Evolutionary conservation across 2,329 filamentous ascomycete species (phyloP).

Genomic region (Ophiostoma australiae): DNA sequence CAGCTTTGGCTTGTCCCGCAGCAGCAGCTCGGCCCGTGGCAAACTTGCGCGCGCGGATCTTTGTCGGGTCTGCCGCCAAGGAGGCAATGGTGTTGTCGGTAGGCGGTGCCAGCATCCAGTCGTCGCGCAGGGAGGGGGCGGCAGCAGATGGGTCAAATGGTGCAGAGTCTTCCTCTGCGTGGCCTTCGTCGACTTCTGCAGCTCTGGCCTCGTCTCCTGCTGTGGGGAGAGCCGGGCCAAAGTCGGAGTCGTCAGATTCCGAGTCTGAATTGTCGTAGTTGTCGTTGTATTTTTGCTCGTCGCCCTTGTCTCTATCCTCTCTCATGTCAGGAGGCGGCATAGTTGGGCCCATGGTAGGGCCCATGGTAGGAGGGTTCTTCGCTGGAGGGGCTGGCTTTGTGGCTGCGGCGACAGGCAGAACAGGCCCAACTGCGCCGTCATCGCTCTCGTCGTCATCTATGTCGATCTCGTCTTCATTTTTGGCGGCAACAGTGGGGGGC

Average conservation of each 20-base stretch:
- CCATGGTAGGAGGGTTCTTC: background rate
- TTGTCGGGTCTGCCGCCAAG: constrained; percentile 72
- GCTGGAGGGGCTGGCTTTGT: background rate
- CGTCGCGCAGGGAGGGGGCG: constrained; percentile 63
- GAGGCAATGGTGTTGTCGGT: constrained; percentile 47
- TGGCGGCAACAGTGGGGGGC: constrained; percentile 26
- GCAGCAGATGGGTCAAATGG: constrained; percentile 41
- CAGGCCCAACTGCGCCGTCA: constrained; percentile 25
- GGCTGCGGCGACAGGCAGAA: background rate
- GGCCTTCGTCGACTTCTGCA: constrained; percentile 28
- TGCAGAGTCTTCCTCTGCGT: constrained; percentile 34
- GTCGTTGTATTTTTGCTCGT: background rate
- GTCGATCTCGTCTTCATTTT: constrained; percentile 41
- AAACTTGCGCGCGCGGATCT: constrained; percentile 77
- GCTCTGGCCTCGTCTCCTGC: constrained; percentile 29
- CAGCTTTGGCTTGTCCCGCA: constrained; percentile 25
- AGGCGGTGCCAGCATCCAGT: constrained; percentile 76
- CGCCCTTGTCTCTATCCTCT: background rate
- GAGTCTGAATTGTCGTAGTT: constrained; percentile 35
- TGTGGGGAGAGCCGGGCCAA: constrained; percentile 55
- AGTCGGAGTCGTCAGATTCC: constrained; percentile 48
- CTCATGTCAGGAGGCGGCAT: constrained; percentile 24
- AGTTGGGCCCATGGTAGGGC: constrained; percentile 27
- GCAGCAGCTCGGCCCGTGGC: constrained; percentile 54
- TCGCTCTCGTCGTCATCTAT: constrained; percentile 37